Evolutionary conservation across 2,329 filamentous ascomycete genomes (phyloP), one percentile per base, ranked within the genome.

Genomic region (Aspergillus clavatus): DNA sequence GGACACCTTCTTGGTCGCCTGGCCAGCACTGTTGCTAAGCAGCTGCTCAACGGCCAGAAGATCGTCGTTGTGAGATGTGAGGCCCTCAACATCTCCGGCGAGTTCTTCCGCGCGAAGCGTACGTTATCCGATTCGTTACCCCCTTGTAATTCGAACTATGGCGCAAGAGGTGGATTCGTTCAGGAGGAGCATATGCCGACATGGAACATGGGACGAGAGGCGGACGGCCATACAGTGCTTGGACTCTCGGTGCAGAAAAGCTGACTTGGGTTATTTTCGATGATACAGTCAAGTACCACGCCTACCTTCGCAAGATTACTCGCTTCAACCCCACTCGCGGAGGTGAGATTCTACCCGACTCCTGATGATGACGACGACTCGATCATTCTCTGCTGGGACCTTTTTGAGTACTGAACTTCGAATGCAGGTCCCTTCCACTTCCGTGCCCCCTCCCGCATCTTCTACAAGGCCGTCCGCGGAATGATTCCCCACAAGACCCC

Each of bases 31-130:
- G 89, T 97, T 71, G 91, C 91, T 74, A 97, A 97, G 87, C 91
- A 97, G 82, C 85, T 97, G 71, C 87, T 97, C 67, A 94, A 85
- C 77, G 91, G 91, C 74, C 91, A 97, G 82, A 97, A 97, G 87
- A 94, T 98, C 73, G 91, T 97, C 69, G 81, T 98, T 66, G 93
- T 98, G 74, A 89, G 93, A 82, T 94, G 87, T 79, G 93, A 98
- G 81, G 89, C 89, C 68, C 84, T 98, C 76, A 98, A 98, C 86
- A 98, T 98, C 83, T 98, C 93, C 65, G 93, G 93, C 80, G 93
- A 97, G 82, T 98, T 98, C 88, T 98, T 98, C 87, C 89, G 93
- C 76, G 85, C 91, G 65, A 98, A 98, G 87, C 87, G 93, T 98
- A 95, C 77, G 91, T 95, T 69, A 60, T 58, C 53, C 55, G 52